These are phyloP conservation scores for Aegilops longissima DNA, from an alignment of 176 grass and related monocot genomes.

Conservation along the genomic window DNA sequence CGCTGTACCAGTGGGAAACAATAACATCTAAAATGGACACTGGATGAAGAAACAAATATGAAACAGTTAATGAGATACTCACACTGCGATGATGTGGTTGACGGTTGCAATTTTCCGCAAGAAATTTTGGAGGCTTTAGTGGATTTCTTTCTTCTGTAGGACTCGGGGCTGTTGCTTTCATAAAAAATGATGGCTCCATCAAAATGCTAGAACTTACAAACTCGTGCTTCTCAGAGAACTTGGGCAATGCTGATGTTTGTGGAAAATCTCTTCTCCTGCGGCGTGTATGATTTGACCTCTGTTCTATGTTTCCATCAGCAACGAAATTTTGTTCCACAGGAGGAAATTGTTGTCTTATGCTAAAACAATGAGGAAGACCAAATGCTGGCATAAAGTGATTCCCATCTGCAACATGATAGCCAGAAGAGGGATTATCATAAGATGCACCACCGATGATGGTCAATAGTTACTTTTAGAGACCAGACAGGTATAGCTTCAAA, in stretches of 20 bases:
- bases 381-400: slow-evolving; percentile 55
- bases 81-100: slow-evolving; percentile 31
- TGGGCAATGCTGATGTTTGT: slow-evolving; percentile 56
- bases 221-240: slow-evolving; percentile 64
- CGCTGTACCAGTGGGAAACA: slow-evolving; percentile 17
- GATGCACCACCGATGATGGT: not conserved
- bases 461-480: slow-evolving; percentile 17
- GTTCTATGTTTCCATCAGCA: slow-evolving; percentile 56
- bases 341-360: slow-evolving; percentile 60
- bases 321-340: slow-evolving; percentile 45
- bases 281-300: slow-evolving; percentile 41
- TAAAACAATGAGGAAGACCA: slow-evolving; percentile 58
- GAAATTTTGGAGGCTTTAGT: slow-evolving; percentile 50
- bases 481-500: slow-evolving; percentile 11
- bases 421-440: slow-evolving; percentile 21
- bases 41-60: slow-evolving; percentile 19
- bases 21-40: slow-evolving; percentile 13
- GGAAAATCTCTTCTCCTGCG: slow-evolving; percentile 69
- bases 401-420: slow-evolving; percentile 55
- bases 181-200: slow-evolving; percentile 60
- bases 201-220: slow-evolving; percentile 45
- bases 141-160: slow-evolving; percentile 47
- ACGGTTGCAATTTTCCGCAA: slow-evolving; percentile 37
- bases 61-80: slow-evolving; percentile 32
- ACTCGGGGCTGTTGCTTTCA: slow-evolving; percentile 43